phyloP scores from a whole-genome alignment of 2,329 filamentous ascomycete genomes.

The Gliomastix tumulicola region DNA sequence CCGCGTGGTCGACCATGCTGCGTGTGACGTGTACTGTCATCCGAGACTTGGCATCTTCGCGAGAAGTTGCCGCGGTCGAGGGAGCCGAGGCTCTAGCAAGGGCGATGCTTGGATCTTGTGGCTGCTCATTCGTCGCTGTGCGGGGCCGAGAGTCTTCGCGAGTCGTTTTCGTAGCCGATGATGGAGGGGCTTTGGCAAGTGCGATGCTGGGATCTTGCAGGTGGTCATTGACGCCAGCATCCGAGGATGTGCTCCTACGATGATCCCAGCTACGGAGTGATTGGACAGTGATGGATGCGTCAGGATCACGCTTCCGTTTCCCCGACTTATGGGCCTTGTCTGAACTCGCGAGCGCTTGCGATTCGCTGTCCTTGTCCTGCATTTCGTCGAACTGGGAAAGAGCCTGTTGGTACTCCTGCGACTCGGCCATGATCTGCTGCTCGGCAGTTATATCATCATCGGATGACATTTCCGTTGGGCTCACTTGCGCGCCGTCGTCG shows the following conservation, averaged over 20 bases:
- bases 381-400: too few relatives aligned
- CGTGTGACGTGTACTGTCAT: constrained; percentile 16
- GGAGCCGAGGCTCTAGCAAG: constrained; percentile 14
- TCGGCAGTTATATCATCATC: constrained; percentile 10
- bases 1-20: constrained; percentile 14
- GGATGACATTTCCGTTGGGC: too few relatives aligned
- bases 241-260: constrained; percentile 6
- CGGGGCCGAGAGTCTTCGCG: too few relatives aligned
- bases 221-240: constrained; percentile 7
- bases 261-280: constrained; percentile 20
- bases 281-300: constrained; percentile 17
- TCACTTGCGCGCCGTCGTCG: too few relatives aligned
- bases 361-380: too few relatives aligned
- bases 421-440: constrained; percentile 13
- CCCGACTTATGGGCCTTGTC: too few relatives aligned
- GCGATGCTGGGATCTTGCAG: constrained; percentile 18
- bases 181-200: constrained; percentile 14
- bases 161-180: constrained; percentile 9
- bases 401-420: constrained; percentile 1
- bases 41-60: too few relatives aligned
- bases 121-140: constrained; percentile 4
- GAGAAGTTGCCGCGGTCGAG: constrained; percentile 10
- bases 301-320: constrained; percentile 11
- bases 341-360: too few relatives aligned
- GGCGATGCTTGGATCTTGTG: constrained; percentile 18